Conservation (phyloP, 179 eudicot genomes). For the Amaranthus tricolor region DNA sequence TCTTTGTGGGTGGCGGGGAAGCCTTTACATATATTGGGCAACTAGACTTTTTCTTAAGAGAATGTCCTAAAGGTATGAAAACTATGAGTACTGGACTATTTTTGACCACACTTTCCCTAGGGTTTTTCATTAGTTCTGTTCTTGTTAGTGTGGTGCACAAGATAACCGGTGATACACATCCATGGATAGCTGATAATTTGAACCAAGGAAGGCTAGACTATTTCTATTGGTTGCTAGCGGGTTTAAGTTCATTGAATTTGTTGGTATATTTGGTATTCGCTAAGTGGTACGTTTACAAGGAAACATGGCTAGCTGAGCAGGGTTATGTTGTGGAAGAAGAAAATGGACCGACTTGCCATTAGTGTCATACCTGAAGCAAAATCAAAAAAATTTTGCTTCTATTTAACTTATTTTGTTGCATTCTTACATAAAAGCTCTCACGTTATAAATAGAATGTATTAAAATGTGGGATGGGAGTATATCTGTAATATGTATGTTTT, state of each 20-base stretch:
- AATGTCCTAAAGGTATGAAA: slow-evolving; percentile 47
- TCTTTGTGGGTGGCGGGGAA: slow-evolving; percentile 38
- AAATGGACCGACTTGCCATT: slow-evolving; percentile 36
- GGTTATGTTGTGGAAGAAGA: slow-evolving; percentile 48
- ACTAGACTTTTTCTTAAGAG: slow-evolving; percentile 40
- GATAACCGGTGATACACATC: slow-evolving; percentile 14
- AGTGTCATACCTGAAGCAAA: too few species aligned
- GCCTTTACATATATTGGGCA: slow-evolving; percentile 42
- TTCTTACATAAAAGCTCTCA: too few species aligned
- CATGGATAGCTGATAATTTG: slow-evolving; percentile 40
- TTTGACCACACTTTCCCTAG: slow-evolving; percentile 37
- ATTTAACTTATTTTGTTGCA: too few species aligned
- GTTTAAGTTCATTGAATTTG: slow-evolving; percentile 27
- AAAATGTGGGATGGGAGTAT: too few species aligned
- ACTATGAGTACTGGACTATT: slow-evolving; percentile 44
- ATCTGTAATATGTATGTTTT: too few species aligned
- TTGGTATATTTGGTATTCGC: slow-evolving; percentile 27
- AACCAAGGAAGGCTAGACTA: slow-evolving; percentile 38
- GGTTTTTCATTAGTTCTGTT: slow-evolving; percentile 38
- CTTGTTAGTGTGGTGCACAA: slow-evolving; percentile 30
- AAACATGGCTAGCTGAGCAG: slow-evolving; percentile 35
- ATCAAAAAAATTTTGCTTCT: too few species aligned
- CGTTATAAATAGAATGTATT: too few species aligned
- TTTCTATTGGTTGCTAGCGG: slow-evolving; percentile 37
- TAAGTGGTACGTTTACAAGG: slow-evolving; percentile 43